phyloP scores from a whole-genome alignment of 2,329 filamentous ascomycete genomes.

The Botryosphaeria dothidea region DNA sequence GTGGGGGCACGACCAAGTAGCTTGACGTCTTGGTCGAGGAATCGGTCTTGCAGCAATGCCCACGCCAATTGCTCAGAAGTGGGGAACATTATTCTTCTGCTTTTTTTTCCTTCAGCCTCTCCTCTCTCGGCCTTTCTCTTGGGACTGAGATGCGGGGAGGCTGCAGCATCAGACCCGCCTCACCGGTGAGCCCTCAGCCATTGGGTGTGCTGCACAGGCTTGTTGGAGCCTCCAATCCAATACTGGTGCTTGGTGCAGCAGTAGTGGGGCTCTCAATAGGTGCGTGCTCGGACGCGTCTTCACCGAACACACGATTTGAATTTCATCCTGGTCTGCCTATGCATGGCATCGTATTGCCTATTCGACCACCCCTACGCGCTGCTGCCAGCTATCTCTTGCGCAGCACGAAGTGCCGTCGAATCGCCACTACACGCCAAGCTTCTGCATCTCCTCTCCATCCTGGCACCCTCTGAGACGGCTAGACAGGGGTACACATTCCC shows the following conservation, averaged over 20 bases:
- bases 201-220: not conserved
- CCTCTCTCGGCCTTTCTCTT: not conserved
- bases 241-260: constrained; percentile 9
- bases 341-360: constrained; percentile 9
- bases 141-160: constrained; percentile 1
- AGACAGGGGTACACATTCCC: constrained; percentile 12
- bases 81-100: not conserved
- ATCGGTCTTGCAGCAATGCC: not conserved
- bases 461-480: not conserved
- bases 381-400: not conserved
- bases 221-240: constrained; percentile 3
- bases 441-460: not conserved
- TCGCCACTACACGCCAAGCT: constrained; percentile 10
- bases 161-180: constrained; percentile 14
- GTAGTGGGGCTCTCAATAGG: constrained; percentile 9
- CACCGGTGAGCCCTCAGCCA: constrained; percentile 7
- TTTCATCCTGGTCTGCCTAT: constrained; percentile 8
- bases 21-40: not conserved
- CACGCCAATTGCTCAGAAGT: not conserved
- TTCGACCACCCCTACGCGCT: not conserved
- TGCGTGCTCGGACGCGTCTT: constrained; percentile 12
- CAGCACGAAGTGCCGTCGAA: not conserved
- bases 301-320: constrained; percentile 15
- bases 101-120: constrained; percentile 6
- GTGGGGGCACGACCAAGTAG: not conserved